Percentiles rank a stretch among this genome's conserved stretches.
Evolutionary conservation across 1,139 yeast species (phyloP).

Genomic region (Hyphopichia burtonii): DNA sequence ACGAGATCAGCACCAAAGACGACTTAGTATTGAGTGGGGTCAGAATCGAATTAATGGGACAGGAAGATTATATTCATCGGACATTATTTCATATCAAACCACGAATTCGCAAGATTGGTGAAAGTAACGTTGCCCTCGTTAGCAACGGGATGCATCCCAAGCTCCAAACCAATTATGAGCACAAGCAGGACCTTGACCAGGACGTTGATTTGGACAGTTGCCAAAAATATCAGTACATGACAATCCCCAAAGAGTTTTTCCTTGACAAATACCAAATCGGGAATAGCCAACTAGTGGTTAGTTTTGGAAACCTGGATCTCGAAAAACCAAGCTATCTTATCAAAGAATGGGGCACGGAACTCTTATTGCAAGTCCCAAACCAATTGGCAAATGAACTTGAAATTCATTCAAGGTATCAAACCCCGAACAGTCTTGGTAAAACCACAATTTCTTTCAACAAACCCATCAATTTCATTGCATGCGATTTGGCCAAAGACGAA

Average conservation of each 20-base stretch:
- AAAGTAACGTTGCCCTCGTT: neutral
- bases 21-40: conserved; percentile 38
- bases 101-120: conserved; percentile 13
- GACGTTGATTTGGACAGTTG: conserved; percentile 28
- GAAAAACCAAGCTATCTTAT: conserved; percentile 45
- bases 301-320: conserved; percentile 35
- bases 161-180: conserved; percentile 10
- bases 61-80: conserved; percentile 15
- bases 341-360: conserved; percentile 47
- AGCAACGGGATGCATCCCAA: conserved; percentile 43
- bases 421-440: conserved; percentile 17
- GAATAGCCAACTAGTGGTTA: conserved; percentile 21
- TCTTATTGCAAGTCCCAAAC: conserved; percentile 27
- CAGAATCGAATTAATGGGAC: conserved; percentile 23
- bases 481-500: conserved; percentile 24
- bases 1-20: conserved; percentile 23
- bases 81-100: conserved; percentile 48
- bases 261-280: conserved; percentile 43
- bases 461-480: conserved; percentile 26
- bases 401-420: conserved; percentile 41
- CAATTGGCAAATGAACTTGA: conserved; percentile 20
- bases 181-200: conserved; percentile 10
- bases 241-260: conserved; percentile 34
- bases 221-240: conserved; percentile 32
- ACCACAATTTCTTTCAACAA: neutral